Percentiles rank a stretch among this genome's conserved stretches.
Evolutionary conservation across 129 eudicot species (phyloP).

Genomic region (Cynara cardunculus): DNA sequence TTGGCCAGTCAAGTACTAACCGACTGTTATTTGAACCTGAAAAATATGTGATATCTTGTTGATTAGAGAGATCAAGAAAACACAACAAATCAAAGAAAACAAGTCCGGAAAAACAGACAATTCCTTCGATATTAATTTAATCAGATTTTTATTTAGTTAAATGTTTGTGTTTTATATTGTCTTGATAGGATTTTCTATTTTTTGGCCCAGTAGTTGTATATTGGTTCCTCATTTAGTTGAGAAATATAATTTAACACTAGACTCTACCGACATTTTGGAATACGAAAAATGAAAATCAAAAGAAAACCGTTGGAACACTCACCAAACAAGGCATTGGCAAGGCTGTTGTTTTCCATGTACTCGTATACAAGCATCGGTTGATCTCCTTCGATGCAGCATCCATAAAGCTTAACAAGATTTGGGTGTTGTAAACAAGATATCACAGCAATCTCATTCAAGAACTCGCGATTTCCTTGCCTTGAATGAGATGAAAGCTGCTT

Average conservation of each 20-base stretch:
- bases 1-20: constrained; percentile 48
- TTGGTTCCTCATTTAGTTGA: not conserved
- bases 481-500: constrained; percentile 65
- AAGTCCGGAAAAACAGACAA: not conserved
- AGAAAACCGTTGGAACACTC: not conserved
- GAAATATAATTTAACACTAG: not conserved
- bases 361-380: constrained; percentile 60
- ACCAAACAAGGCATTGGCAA: constrained; percentile 60
- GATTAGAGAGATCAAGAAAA: not conserved
- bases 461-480: constrained; percentile 72
- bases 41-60: not conserved
- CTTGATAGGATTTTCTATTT: not conserved
- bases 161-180: not conserved
- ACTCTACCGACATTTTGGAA: not conserved
- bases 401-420: constrained; percentile 71
- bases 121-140: not conserved
- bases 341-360: constrained; percentile 75
- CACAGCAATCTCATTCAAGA: constrained; percentile 61
- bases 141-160: not conserved
- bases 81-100: not conserved
- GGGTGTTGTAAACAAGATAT: constrained; percentile 71
- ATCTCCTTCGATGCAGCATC: constrained; percentile 61
- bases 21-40: constrained; percentile 33
- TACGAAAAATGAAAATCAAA: not conserved
- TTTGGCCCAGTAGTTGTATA: no score